Evolutionary conservation across 2,329 filamentous ascomycete genomes (phyloP), one percentile per base, ranked within the genome.

Genomic region (Colletotrichum liaoningense): DNA sequence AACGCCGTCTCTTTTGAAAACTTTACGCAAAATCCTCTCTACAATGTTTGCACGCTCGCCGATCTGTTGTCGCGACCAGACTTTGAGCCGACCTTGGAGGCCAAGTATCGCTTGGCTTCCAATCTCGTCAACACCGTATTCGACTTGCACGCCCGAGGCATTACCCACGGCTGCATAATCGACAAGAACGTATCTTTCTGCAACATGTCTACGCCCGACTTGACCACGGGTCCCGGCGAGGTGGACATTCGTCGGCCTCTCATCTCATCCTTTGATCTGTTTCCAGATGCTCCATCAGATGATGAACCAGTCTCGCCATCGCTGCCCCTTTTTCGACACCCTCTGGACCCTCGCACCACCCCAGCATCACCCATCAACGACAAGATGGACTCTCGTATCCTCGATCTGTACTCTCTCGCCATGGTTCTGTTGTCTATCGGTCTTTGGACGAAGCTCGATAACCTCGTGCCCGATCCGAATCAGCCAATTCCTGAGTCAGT

Each of bases 361-460:
- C 79, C 84, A 4, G 81, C 86, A 26, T 88, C 88, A 0, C 86
- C 87, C 0, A 79, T 90, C 11, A 78, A 82, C 4, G 84, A 84
- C 55, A 86, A 86, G 5, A 84, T 87, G 1, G 89, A 91, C 67
- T 88, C 88, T 54, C 89, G 90, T 52, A 87, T 89, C 1, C 83
- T 91, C 38, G 94, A 95, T 74, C 83, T 95, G 2, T 95, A 95
- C 79, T 92, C 93, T 7, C 85, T 96, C 1, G 93, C 93, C 22
- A 89, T 95, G 83, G 84, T 95, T 4, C 86, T 96, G 0, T 85
- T 95, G 3, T 94, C 94, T 7, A 90, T 95, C 66, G 94, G 94
- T 7, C 82, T 95, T 9, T 96, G 94, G 94, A 90, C 89, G 4
- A 91, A 90, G 12, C 85, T 95, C 0, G 89, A 90, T 67, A 84